A percentile compares a stretch with the other conserved stretches of the same genome.
Evolutionary conservation across 352 stramenopile species (phyloP).

Genomic region (Phytophthora pistaciae): DNA sequence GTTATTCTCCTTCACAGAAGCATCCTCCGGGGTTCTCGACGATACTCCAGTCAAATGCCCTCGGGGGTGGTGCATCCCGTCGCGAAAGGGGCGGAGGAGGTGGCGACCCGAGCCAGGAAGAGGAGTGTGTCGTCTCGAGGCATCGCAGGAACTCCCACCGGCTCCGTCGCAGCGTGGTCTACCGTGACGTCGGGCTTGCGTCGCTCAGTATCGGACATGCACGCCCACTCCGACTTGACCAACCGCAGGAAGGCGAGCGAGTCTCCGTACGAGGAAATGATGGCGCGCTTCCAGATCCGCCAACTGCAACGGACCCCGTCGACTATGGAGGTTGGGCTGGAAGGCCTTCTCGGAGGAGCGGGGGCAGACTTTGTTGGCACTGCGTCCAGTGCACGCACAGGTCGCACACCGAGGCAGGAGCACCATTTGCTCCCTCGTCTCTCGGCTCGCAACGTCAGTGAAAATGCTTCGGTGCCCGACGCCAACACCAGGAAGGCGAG

Average conservation of each 20-base stretch:
- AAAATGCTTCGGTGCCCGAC: conserved; percentile 8
- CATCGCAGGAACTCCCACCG: conserved; percentile 11
- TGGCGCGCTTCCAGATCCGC: conserved; percentile 60
- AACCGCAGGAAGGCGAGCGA: conserved; percentile 11
- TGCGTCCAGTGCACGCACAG: conserved; percentile 1
- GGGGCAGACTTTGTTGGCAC: not conserved
- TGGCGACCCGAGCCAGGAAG: conserved; percentile 3
- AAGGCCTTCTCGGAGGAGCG: not conserved
- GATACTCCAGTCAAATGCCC: conserved; percentile 6
- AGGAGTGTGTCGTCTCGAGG: conserved; percentile 27
- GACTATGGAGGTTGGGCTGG: conserved; percentile 10
- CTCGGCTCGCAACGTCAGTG: conserved; percentile 22
- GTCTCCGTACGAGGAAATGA: conserved; percentile 56
- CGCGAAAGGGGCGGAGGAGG: conserved; percentile 9
- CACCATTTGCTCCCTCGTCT: conserved; percentile 7
- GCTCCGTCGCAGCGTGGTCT: conserved; percentile 3
- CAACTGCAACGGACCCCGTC: conserved; percentile 33
- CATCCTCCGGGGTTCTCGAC: conserved; percentile 6
- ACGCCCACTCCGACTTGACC: not conserved
- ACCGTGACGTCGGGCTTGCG: conserved; percentile 13
- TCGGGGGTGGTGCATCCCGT: conserved; percentile 16
- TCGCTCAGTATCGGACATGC: conserved; percentile 30
- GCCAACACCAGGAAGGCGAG: conserved; percentile 1
- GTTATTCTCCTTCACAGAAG: conserved; percentile 4
- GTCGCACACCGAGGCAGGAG: conserved; percentile 17